Conservation (phyloP, 2,329 filamentous ascomycete species). For the Trichoderma breve region DNA sequence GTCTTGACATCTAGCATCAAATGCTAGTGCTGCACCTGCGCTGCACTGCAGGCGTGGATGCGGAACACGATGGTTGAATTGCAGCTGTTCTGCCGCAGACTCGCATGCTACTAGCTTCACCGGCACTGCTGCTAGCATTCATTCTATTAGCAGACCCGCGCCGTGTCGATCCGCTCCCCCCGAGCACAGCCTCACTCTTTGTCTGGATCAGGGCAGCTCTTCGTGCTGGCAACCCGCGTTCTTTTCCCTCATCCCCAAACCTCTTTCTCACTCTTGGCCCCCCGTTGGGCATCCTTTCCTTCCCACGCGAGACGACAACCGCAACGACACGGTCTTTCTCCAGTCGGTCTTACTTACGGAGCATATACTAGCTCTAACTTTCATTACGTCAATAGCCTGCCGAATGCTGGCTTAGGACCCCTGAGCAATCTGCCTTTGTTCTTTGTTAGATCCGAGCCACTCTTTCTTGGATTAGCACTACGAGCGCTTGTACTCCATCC, state of each 20-base stretch:
- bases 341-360: background rate
- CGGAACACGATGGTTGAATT: background rate
- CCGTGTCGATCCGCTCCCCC: conserved; percentile 15
- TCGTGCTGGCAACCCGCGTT: background rate
- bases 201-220: background rate
- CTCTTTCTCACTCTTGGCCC: background rate
- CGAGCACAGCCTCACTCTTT: conserved; percentile 18
- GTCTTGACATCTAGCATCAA: background rate
- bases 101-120: background rate
- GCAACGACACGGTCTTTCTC: conserved; percentile 7
- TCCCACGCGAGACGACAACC: background rate
- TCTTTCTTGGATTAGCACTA: background rate
- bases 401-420: background rate
- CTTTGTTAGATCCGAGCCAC: background rate
- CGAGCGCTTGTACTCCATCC: background rate
- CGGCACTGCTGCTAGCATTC: background rate
- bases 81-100: background rate
- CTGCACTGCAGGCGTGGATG: background rate
- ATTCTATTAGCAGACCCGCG: background rate
- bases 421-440: background rate
- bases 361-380: background rate
- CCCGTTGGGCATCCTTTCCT: background rate
- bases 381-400: background rate
- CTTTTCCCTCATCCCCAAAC: background rate
- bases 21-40: background rate